Evolutionary conservation across 352 stramenopile genomes (phyloP), one percentile per base, ranked within the genome.

Genomic region (Pythium apleroticum): DNA sequence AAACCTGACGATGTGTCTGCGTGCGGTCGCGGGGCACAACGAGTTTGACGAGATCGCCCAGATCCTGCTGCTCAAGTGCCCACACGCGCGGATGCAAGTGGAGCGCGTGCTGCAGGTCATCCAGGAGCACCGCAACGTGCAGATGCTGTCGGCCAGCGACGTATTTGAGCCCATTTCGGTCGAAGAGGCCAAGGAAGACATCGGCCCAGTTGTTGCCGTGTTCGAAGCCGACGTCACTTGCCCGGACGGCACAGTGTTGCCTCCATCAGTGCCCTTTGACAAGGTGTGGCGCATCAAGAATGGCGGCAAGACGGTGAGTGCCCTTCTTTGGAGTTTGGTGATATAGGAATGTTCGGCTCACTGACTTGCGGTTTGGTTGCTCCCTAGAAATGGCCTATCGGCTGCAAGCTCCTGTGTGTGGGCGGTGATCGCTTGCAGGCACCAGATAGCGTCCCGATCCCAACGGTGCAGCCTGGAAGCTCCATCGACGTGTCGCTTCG

Each of bases 241-340:
- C 28, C 86, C 86, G 0, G 90, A 97, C 52, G 89, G 90, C 25
- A 95, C 83, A 6, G 77, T 95, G 10, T 61, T 96, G 10, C 68
- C 77, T 2, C 86, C 87, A 9, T 77, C 76, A 35, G 72, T 89
- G 57, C 67, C 73, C 0, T 93, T 97, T 56, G 76, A 90, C 57
- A 97, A 97, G 72, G 81, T 92, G 25, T 97, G 88, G 89, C 85
- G 88, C 39, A 82, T 97, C 46, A 77, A 85, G 37, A 97, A 97
- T 48, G 86, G 79, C 19, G 85, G 86, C 12, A 68, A 73, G 3
- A 84, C 73, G 72, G 73, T 81, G 56, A 12, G 55, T 66, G 5
- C 33, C 20, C 37, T 5, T 46, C 4, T 20, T 7, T 22, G 37
- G 8, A 4, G 6, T 41, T 5, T 19, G 12, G 12, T 19, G 35